Percentiles rank a stretch among this genome's conserved stretches.
These are phyloP conservation scores for Lathyrus oleraceus DNA, from an alignment of 306 rosid genomes.

Conservation along the genomic window DNA sequence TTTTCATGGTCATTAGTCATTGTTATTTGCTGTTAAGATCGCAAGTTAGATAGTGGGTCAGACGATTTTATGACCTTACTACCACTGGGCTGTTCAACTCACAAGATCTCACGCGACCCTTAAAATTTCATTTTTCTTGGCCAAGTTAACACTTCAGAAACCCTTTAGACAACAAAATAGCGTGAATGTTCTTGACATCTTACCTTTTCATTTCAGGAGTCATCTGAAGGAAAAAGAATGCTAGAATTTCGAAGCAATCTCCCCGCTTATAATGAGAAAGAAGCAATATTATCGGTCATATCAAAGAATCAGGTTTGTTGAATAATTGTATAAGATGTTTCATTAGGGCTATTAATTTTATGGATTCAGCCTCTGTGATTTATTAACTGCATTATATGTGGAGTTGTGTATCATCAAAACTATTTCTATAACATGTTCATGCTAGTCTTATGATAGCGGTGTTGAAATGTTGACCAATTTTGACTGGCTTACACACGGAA, in stretches of 20 bases:
- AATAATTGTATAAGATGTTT: conserved; percentile 16
- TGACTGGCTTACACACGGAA: conserved; percentile 16
- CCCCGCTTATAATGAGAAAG: conserved; percentile 87
- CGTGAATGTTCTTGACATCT: conserved; percentile 34
- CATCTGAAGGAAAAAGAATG: conserved; percentile 73
- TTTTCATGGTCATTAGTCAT: conserved; percentile 5
- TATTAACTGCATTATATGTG: conserved; percentile 17
- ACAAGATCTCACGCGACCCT: too few relatives aligned
- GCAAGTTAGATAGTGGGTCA: not conserved
- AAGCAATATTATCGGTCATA: conserved; percentile 61
- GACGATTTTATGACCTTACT: not conserved
- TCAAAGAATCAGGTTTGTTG: conserved; percentile 76
- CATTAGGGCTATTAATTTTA: conserved; percentile 13
- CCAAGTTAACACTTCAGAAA: too few relatives aligned
- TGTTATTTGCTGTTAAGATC: not conserved
- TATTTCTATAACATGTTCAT: conserved; percentile 10
- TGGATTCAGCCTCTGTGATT: conserved; percentile 26
- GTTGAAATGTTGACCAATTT: conserved; percentile 21
- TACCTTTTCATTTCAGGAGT: conserved; percentile 55
- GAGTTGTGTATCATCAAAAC: conserved; percentile 10
- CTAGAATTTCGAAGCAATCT: conserved; percentile 80
- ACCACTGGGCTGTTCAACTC: not conserved
- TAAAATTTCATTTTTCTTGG: too few relatives aligned
- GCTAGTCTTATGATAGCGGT: conserved; percentile 8
- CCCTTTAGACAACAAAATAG: conserved; percentile 23